Evolutionary conservation across 2,329 filamentous ascomycete species (phyloP).

Genomic region (Plenodomus biglobosus): DNA sequence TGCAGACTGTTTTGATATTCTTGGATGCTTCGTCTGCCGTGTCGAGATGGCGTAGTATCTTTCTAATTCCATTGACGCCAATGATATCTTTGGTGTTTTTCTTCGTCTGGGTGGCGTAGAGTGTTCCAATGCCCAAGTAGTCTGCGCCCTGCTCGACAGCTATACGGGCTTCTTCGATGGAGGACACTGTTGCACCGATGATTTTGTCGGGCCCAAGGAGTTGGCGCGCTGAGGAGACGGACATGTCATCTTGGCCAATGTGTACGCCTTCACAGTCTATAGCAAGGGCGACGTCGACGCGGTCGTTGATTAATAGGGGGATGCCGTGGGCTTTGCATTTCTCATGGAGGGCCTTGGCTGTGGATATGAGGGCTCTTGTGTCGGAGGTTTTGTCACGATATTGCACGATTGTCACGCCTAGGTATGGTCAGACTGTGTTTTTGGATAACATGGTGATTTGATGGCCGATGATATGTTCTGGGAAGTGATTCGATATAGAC

Average conservation of each 20-base stretch:
- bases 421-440: neutral
- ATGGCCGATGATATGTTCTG: neutral
- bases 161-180: conserved; percentile 67
- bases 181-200: conserved; percentile 85
- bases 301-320: conserved; percentile 89
- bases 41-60: conserved; percentile 65
- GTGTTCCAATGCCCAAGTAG: conserved; percentile 87
- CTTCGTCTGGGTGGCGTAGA: conserved; percentile 81
- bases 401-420: conserved; percentile 78
- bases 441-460: neutral
- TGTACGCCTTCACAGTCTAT: conserved; percentile 90
- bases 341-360: conserved; percentile 68
- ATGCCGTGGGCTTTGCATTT: conserved; percentile 68
- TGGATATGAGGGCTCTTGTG: conserved; percentile 69
- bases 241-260: conserved; percentile 92
- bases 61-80: conserved; percentile 69
- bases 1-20: conserved; percentile 66
- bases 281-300: conserved; percentile 83
- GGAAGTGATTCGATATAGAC: neutral
- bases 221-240: conserved; percentile 64
- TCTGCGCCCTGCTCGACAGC: conserved; percentile 78
- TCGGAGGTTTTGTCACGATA: conserved; percentile 86
- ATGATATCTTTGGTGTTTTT: conserved; percentile 83
- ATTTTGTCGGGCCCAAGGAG: conserved; percentile 76
- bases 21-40: conserved; percentile 31